Evolutionary conservation across 129 eudicot species (phyloP), one percentile per base, ranked within the genome.

Genomic region (Tagetes erecta): DNA sequence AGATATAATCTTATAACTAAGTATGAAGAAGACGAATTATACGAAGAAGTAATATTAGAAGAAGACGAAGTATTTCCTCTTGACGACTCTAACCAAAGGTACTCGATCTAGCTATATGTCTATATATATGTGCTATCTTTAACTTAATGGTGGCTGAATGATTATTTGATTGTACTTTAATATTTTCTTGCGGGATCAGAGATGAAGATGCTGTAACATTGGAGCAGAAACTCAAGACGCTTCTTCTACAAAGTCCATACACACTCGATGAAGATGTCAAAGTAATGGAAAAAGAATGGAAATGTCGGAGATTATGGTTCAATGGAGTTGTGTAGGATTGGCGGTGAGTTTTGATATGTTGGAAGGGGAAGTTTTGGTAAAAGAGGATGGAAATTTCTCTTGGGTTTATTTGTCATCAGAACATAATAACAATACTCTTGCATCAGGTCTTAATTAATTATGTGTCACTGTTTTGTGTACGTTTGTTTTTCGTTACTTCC

Each of bases 311-410:
- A 88, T 94, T 60, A 86, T 90, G 93, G 89, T 52, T 68, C 82
- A 82, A 53, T 90, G 98, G 97, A 67, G 0, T 14, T 35, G 52
- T 34, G 73, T 77, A 0, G 84, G 27, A 20, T 20, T 20, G 27
- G 27, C 27, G 27, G 27, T 20, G 27, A 20, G 27, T 20, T 20
- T 20, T 20, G 27, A 20, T 20, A 20, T 20, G 85, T 76, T 93
- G 75, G 95, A 93, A 87, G 95, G 98, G 5, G 98, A 87, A 78
- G 84, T 93, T 60, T 50, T 93, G 37, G 90, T 87, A 5, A 96
- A 94, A 68, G 85, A 71, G 77, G 62, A 90, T 42, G 97, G 98
- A 64, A 56, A 84, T 42, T 89, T 88, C 44, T 76, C 82, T 56
- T 83, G 95, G 96, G 78, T 93, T 49, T 91, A 87, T 82, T 84